phyloP scores from a whole-genome alignment of 352 stramenopile genomes.

The Pythium aphanidermatum region DNA sequence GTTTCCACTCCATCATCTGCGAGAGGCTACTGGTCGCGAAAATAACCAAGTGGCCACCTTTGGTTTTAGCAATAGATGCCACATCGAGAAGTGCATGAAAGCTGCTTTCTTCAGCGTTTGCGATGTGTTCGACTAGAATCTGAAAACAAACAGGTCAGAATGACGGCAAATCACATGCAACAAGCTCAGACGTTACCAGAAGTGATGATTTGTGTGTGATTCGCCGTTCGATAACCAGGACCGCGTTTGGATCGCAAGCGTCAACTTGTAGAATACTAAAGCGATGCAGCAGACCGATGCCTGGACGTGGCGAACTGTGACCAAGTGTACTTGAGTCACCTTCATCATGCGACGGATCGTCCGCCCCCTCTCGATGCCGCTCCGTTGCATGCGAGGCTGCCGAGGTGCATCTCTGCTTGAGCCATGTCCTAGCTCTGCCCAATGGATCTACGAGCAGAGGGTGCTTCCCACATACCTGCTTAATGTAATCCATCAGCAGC shows the following conservation, averaged over 20 bases:
- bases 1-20: constrained; percentile 30
- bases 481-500: constrained; percentile 41
- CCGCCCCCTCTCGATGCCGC: no score
- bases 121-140: constrained; percentile 45
- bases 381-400: no score
- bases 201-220: constrained; percentile 25
- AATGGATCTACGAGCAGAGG: constrained; percentile 52
- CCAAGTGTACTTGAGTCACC: no score
- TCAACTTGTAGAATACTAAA: constrained; percentile 28
- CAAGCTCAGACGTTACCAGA: constrained; percentile 10
- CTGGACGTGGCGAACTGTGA: constrained; percentile 14
- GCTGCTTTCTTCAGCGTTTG: constrained; percentile 30
- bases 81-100: constrained; percentile 37
- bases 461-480: constrained; percentile 38
- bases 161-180: background rate
- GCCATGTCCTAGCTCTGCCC: constrained; percentile 23
- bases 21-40: constrained; percentile 34
- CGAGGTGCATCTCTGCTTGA: constrained; percentile 27
- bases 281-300: background rate
- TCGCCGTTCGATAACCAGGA: constrained; percentile 36
- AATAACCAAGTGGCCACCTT: constrained; percentile 32
- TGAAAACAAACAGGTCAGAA: constrained; percentile 8
- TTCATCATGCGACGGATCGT: no score
- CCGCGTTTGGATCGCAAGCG: constrained; percentile 32
- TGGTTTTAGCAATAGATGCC: constrained; percentile 30